These are phyloP conservation scores for Aspergillus sp. DNA, from an alignment of 2,329 filamentous ascomycete species.

Conservation along the genomic window DNA sequence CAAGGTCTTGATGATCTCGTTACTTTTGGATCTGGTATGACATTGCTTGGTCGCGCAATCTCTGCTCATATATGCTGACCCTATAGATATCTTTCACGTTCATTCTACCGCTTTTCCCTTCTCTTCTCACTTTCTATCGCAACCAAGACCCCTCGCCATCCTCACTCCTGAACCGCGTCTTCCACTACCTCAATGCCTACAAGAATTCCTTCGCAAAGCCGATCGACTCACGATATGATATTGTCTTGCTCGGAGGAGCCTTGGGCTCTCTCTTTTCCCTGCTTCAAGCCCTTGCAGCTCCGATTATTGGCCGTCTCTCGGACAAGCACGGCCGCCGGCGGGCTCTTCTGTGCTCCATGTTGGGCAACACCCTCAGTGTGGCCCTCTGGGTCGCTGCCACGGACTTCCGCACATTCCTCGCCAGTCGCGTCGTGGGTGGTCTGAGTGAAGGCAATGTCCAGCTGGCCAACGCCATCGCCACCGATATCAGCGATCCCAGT, in stretches of 20 bases:
- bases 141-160: conserved; percentile 65
- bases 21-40: conserved; percentile 82
- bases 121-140: conserved; percentile 94
- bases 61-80: neutral
- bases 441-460: conserved; percentile 97
- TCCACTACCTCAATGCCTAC: conserved; percentile 86
- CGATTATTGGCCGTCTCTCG: conserved; percentile 83
- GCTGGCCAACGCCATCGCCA: conserved; percentile 91
- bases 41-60: neutral
- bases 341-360: conserved; percentile 87
- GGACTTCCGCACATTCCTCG: conserved; percentile 93
- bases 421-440: conserved; percentile 88
- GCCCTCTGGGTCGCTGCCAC: conserved; percentile 90
- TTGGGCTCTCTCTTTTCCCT: conserved; percentile 91
- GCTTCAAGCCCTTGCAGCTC: conserved; percentile 87
- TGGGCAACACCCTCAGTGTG: conserved; percentile 88
- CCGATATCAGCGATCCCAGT: conserved; percentile 85
- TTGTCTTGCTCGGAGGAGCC: conserved; percentile 89
- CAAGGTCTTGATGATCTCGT: conserved; percentile 81
- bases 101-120: conserved; percentile 93
- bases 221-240: conserved; percentile 95
- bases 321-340: conserved; percentile 84
- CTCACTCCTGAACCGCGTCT: conserved; percentile 74
- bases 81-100: conserved; percentile 93
- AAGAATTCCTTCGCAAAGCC: conserved; percentile 89